Conservation (phyloP, 2,329 filamentous ascomycete genomes). For the Diaporthe longicolla region DNA sequence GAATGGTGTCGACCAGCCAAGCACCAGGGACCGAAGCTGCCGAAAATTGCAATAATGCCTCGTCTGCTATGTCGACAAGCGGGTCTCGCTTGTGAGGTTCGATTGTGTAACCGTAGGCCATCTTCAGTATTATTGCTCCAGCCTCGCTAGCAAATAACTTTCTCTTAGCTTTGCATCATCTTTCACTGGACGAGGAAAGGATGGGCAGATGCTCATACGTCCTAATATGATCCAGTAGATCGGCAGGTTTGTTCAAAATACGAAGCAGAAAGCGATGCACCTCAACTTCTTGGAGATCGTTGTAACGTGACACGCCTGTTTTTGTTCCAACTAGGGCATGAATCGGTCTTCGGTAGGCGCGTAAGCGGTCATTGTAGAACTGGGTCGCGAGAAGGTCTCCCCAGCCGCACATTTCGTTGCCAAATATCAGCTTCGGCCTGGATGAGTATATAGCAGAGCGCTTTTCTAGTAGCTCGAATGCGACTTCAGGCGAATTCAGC, state of each 20-base stretch:
- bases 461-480: constrained; percentile 33
- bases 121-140: constrained; percentile 41
- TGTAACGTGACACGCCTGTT: constrained; percentile 3
- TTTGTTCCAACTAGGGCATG: constrained; percentile 24
- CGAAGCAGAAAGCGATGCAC: constrained; percentile 33
- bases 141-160: constrained; percentile 13
- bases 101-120: constrained; percentile 51
- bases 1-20: constrained; percentile 54
- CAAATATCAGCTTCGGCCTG: constrained; percentile 6
- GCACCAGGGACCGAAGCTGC: constrained; percentile 49
- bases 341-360: neutral
- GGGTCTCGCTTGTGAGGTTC: constrained; percentile 50
- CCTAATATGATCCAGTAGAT: constrained; percentile 20
- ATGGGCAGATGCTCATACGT: neutral
- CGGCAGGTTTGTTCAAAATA: constrained; percentile 15
- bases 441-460: constrained; percentile 30
- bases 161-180: neutral
- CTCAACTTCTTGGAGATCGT: constrained; percentile 25
- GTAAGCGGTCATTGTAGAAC: constrained; percentile 1
- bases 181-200: neutral
- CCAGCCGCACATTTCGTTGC: constrained; percentile 33
- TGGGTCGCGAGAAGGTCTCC: neutral
- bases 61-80: constrained; percentile 50
- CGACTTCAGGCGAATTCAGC: neutral
- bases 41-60: constrained; percentile 50